Conservation (phyloP, 495 filamentous ascomycete genomes). For the Daldinia childiae region DNA sequence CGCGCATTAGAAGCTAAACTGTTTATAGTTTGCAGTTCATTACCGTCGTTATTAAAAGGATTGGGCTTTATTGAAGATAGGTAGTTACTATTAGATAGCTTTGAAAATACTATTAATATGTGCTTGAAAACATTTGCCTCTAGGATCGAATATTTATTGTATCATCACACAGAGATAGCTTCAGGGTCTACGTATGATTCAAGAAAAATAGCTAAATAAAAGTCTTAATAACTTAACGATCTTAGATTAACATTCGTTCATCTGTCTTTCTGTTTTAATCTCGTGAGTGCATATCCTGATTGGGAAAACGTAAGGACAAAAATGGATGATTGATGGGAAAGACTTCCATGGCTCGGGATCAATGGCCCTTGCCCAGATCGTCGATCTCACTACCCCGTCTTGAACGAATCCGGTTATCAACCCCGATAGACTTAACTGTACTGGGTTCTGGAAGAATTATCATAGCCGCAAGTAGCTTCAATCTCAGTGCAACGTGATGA, state of each 20-base stretch:
- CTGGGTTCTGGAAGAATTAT: constrained; percentile 36
- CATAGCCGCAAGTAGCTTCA: constrained; percentile 25
- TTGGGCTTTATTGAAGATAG: not conserved
- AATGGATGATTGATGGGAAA: constrained; percentile 40
- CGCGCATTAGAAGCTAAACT: constrained; percentile 9
- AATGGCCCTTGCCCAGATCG: constrained; percentile 42
- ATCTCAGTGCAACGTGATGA: constrained; percentile 26
- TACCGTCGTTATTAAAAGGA: not conserved
- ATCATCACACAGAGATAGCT: not conserved
- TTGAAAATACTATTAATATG: not conserved
- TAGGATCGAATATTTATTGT: not conserved
- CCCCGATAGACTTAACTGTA: constrained; percentile 36
- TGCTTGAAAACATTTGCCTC: not conserved
- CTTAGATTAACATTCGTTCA: constrained; percentile 9
- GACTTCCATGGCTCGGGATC: constrained; percentile 42
- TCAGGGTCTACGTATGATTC: not conserved
- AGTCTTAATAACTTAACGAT: constrained; percentile 7
- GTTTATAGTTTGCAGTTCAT: constrained; percentile 8
- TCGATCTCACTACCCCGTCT: constrained; percentile 42
- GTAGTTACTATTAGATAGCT: not conserved
- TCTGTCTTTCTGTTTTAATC: constrained; percentile 17
- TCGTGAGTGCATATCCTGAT: constrained; percentile 23
- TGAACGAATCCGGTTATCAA: constrained; percentile 38
- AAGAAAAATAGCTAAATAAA: not conserved
- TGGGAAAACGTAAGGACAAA: constrained; percentile 24